Percentiles rank a stretch among this genome's conserved stretches.
Evolutionary conservation across 129 eudicot species (phyloP).

Genomic region (Mikania micrantha): DNA sequence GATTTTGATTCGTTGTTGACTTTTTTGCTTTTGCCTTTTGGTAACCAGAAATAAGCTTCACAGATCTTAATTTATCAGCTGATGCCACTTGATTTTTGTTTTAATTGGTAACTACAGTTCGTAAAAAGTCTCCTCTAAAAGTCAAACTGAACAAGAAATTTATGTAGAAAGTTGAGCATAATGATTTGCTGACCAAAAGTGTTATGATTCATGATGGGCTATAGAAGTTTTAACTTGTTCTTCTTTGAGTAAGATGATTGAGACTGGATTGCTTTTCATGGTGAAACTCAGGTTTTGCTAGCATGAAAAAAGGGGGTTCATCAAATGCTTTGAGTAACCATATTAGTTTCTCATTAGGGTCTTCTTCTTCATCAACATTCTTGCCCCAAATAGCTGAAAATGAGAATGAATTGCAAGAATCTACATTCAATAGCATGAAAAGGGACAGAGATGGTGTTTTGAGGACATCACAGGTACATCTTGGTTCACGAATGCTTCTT

Average conservation of each 20-base stretch:
- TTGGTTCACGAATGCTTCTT: constrained; percentile 8
- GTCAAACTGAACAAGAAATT: not conserved
- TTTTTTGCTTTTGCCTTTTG: constrained; percentile 15
- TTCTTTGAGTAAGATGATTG: not conserved
- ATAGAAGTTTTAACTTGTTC: not conserved
- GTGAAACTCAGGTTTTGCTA: constrained; percentile 44
- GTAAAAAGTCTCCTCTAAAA: not conserved
- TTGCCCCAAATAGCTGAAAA: constrained; percentile 58
- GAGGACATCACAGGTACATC: constrained; percentile 55
- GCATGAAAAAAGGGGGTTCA: constrained; percentile 35
- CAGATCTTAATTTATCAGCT: not conserved
- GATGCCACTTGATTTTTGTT: not conserved
- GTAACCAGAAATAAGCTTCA: not conserved
- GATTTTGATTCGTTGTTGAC: constrained; percentile 21
- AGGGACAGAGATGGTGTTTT: constrained; percentile 50
- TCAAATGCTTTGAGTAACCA: constrained; percentile 36
- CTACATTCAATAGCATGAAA: constrained; percentile 45
- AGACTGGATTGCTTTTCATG: constrained; percentile 1
- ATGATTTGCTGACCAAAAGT: not conserved
- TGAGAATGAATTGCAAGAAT: constrained; percentile 39
- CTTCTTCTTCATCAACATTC: constrained; percentile 42
- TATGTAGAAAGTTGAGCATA: not conserved
- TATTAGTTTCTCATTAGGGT: constrained; percentile 51
- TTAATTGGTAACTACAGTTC: not conserved
- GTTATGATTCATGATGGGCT: not conserved